phyloP scores from a whole-genome alignment of 2,329 filamentous ascomycete genomes.

The Gaeumannomyces tritici region DNA sequence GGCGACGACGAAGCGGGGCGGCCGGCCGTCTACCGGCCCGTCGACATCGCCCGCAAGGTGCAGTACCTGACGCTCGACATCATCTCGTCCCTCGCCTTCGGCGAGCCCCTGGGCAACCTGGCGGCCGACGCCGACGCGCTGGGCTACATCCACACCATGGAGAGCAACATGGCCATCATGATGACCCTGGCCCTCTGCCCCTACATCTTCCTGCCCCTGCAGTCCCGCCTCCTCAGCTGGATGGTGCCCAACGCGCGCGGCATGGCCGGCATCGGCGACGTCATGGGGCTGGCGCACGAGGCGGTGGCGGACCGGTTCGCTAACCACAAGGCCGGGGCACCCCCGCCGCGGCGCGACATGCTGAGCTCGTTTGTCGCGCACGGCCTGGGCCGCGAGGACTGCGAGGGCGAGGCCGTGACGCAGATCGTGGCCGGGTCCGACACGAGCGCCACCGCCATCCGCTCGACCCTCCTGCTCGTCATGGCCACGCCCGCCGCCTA shows the following conservation, averaged over 20 bases:
- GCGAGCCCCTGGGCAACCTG: slow-evolving; percentile 32
- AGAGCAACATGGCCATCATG: slow-evolving; percentile 28
- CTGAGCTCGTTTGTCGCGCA: slow-evolving; percentile 11
- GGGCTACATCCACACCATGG: slow-evolving; percentile 28
- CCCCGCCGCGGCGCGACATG: slow-evolving; percentile 8
- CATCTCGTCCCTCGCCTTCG: slow-evolving; percentile 36
- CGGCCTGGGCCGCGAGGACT: slow-evolving; percentile 12
- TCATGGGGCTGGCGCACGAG: slow-evolving; percentile 8
- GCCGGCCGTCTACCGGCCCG: not conserved
- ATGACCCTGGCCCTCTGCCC: slow-evolving; percentile 32
- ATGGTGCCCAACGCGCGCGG: slow-evolving; percentile 9
- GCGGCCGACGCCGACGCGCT: slow-evolving; percentile 28
- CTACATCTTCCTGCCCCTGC: slow-evolving; percentile 27
- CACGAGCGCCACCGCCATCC: slow-evolving; percentile 38
- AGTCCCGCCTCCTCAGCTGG: slow-evolving; percentile 25
- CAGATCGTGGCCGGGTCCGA: slow-evolving; percentile 37
- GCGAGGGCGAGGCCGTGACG: slow-evolving; percentile 6
- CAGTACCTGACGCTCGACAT: slow-evolving; percentile 42
- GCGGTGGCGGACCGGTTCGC: not conserved
- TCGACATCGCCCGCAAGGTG: slow-evolving; percentile 33
- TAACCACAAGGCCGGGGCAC: not conserved
- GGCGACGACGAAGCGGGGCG: not conserved
- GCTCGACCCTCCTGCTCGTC: slow-evolving; percentile 35
- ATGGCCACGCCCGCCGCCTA: slow-evolving; percentile 29
- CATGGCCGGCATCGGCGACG: slow-evolving; percentile 8